A percentile compares a stretch with the other conserved stretches of the same genome.
Evolutionary conservation across 2,329 filamentous ascomycete species (phyloP).

Genomic region (Alternaria novae-zelandiae): DNA sequence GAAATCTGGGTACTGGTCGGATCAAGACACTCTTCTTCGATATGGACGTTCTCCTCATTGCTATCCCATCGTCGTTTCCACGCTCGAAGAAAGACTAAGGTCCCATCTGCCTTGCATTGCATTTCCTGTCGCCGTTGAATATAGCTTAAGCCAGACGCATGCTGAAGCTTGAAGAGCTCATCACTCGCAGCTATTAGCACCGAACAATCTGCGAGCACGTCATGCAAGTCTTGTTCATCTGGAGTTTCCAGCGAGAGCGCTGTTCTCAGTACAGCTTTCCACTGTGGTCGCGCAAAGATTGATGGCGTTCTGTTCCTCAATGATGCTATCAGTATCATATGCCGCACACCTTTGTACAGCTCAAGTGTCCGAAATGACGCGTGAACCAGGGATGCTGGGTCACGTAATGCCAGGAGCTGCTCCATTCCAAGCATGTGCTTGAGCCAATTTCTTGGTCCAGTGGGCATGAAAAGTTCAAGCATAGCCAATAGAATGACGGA

Average conservation of each 20-base stretch:
- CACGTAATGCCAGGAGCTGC: constrained; percentile 32
- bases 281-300: constrained; percentile 33
- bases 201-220: constrained; percentile 39
- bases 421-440: constrained; percentile 41
- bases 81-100: constrained; percentile 2
- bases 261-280: constrained; percentile 28
- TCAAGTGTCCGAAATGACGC: constrained; percentile 19
- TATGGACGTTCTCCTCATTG: constrained; percentile 4
- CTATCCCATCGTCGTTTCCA: constrained; percentile 21
- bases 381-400: constrained; percentile 6
- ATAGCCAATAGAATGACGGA: constrained; percentile 33
- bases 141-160: neutral
- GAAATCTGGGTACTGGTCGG: neutral
- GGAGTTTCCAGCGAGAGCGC: constrained; percentile 18
- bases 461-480: constrained; percentile 35
- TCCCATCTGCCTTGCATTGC: neutral
- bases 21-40: neutral
- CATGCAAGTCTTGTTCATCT: constrained; percentile 34
- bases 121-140: neutral
- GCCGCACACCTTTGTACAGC: constrained; percentile 30
- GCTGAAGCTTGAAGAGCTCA: neutral
- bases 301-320: constrained; percentile 25
- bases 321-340: constrained; percentile 33
- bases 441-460: constrained; percentile 27
- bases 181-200: constrained; percentile 26